Percentiles rank a stretch among this genome's conserved stretches.
Conservation (phyloP, 495 filamentous ascomycete species). For the Penicillium paxilli region DNA sequence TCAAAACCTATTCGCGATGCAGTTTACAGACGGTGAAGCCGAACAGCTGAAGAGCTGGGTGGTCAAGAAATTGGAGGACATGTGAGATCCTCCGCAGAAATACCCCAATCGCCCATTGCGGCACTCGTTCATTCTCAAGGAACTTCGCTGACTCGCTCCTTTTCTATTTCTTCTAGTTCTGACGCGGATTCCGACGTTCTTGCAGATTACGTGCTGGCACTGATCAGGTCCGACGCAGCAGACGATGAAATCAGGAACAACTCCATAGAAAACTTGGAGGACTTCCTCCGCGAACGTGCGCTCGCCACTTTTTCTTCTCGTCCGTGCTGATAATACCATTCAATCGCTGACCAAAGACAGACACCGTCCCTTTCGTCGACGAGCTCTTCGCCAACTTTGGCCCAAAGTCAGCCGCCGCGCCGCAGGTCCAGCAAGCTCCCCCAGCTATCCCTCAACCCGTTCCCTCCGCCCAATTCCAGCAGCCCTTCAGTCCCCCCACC, state of each 20-base stretch:
- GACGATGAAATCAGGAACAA: constrained; percentile 70
- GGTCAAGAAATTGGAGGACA: constrained; percentile 84
- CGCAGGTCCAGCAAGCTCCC: constrained; percentile 47
- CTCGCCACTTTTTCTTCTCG: constrained; percentile 34
- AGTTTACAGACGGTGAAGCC: constrained; percentile 75
- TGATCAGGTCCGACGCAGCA: constrained; percentile 77
- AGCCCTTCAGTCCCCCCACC: constrained; percentile 35
- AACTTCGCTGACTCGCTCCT: constrained; percentile 4
- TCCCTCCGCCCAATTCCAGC: constrained; percentile 10
- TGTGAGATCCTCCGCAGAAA: constrained; percentile 56
- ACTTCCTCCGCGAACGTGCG: constrained; percentile 78
- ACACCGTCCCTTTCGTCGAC: constrained; percentile 75
- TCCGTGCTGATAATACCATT: not conserved
- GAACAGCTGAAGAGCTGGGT: constrained; percentile 83
- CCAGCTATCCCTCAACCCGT: constrained; percentile 33
- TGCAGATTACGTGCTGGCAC: constrained; percentile 92
- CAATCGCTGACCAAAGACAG: constrained; percentile 39
- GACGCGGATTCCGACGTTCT: constrained; percentile 95
- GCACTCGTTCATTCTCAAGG: not conserved
- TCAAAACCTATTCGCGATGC: constrained; percentile 49
- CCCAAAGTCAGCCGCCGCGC: constrained; percentile 46
- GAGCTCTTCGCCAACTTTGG: constrained; percentile 76
- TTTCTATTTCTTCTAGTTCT: constrained; percentile 53
- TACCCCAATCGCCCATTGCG: no score
- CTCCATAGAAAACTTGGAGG: constrained; percentile 76